Base-by-base conservation (phyloP, 176 grass and related monocot genomes). In the Raddia guianensis region DNA sequence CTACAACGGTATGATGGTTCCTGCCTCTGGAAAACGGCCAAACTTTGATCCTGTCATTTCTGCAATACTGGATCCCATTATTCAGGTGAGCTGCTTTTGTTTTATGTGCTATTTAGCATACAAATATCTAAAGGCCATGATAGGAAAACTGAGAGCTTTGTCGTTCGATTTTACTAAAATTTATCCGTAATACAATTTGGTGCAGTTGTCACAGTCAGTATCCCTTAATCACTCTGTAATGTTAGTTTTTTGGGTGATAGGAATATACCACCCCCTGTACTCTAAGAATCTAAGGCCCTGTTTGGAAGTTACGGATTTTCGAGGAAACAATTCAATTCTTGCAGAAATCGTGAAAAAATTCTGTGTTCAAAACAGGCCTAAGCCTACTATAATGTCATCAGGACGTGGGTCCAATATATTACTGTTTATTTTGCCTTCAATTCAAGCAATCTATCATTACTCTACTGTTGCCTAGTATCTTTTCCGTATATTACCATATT, bases 1-100 rank as follows among this genome's bases (percentile, higher is more conserved):
- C 63, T 88, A 91, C 82, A 89, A 93, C 67, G 87, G 92, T 83
- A 98, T 98, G 86, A 98, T 98, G 96, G 63, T 98, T 89, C 73
- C 96, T 91, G 90, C 96, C 53, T 98, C 96, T 84, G 90, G 81
- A 58, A 90, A 92, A 83, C 89, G 90, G 86, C 73, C 82, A 72
- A 88, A 92, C 51, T 95, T 99, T 77, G 84, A 95, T 78, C 78
- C 92, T 80, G 92, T 95, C 61, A 91, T 99, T 81, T 89, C 96
- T 85, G 90, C 92, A 86, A 91, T 95, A 77, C 63, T 95, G 40
- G 92, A 98, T 89, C 96, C 96, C 80, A 87, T 95, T 84, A 86
- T 98, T 93, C 96, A 98, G 90, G 96, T 98, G 62, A 71, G 73
- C 1, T 75, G 74, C 62, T 40, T 74, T 7, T 66, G 40, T 74